Conservation (phyloP, 352 stramenopile genomes). For the Phytophthora gonapodyides region DNA sequence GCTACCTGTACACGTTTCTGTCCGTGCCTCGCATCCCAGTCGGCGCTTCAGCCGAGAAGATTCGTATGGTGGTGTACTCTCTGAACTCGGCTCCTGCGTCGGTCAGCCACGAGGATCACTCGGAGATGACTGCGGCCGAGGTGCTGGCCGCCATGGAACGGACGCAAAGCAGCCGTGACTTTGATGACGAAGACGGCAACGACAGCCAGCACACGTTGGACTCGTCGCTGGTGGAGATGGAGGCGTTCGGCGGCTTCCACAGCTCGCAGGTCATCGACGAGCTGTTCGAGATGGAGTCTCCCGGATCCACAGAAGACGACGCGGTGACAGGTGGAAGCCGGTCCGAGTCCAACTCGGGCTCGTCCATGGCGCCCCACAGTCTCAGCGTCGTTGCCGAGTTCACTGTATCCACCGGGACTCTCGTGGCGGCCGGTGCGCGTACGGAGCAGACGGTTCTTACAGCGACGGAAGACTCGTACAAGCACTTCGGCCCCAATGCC, state of each 20-base stretch:
- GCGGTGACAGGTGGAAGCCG: conserved; percentile 18
- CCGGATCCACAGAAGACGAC: conserved; percentile 48
- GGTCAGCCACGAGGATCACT: conserved; percentile 60
- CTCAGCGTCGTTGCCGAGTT: conserved; percentile 80
- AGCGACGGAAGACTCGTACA: conserved; percentile 75
- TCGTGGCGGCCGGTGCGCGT: conserved; percentile 68
- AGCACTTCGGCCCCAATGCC: conserved; percentile 59
- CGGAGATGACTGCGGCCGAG: conserved; percentile 71
- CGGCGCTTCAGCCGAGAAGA: conserved; percentile 56
- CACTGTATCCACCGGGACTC: conserved; percentile 61
- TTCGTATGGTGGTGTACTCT: conserved; percentile 81
- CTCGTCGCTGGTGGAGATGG: conserved; percentile 55
- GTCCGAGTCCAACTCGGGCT: conserved; percentile 39
- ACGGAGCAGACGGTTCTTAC: conserved; percentile 66
- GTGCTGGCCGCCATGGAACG: conserved; percentile 77
- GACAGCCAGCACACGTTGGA: conserved; percentile 53
- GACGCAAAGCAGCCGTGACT: conserved; percentile 48
- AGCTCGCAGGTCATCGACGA: conserved; percentile 74
- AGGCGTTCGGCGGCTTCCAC: conserved; percentile 37
- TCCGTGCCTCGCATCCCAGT: conserved; percentile 80
- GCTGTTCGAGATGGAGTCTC: conserved; percentile 81
- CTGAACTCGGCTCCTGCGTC: conserved; percentile 44
- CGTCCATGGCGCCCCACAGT: conserved; percentile 29
- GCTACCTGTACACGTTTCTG: conserved; percentile 83
- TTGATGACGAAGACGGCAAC: conserved; percentile 31